Evolutionary conservation across 2,329 filamentous ascomycete species (phyloP).

Genomic region (Falciphora oryzae): DNA sequence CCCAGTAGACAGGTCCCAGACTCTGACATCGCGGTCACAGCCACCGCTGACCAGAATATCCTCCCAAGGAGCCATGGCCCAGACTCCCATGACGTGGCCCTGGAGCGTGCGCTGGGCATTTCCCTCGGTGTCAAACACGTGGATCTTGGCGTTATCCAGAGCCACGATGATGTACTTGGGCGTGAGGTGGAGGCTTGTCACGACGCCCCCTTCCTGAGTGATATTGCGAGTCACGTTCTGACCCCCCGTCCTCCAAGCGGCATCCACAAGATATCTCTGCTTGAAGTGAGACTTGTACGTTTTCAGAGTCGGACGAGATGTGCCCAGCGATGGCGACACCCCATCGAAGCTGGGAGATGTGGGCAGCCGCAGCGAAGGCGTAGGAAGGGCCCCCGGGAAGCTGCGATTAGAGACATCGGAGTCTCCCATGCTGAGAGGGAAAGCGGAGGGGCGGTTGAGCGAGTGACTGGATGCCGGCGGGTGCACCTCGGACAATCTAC

Average conservation of each 20-base stretch:
- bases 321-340: conserved; percentile 28
- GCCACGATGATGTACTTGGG: conserved; percentile 96
- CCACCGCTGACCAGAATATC: conserved; percentile 93
- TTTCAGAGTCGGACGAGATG: conserved; percentile 57
- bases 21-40: conserved; percentile 91
- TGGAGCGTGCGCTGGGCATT: conserved; percentile 82
- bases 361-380: conserved; percentile 26
- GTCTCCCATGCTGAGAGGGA: conserved; percentile 30
- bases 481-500: conserved; percentile 47
- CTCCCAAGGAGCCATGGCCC: conserved; percentile 97
- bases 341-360: conserved; percentile 53
- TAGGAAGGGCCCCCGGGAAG: conserved; percentile 39
- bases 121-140: conserved; percentile 92
- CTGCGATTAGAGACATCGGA: conserved; percentile 29
- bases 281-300: conserved; percentile 98
- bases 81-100: conserved; percentile 98
- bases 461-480: conserved; percentile 27
- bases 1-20: conserved; percentile 95
- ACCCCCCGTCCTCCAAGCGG: conserved; percentile 93
- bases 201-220: conserved; percentile 92
- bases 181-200: conserved; percentile 91
- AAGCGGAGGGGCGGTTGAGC: conserved; percentile 25
- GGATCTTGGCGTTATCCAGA: conserved; percentile 96
- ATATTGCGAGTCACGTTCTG: conserved; percentile 78
- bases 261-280: conserved; percentile 93